Percentiles rank a stretch among this genome's conserved stretches.
These are phyloP conservation scores for Pythium pyrilobum DNA, from an alignment of 352 stramenopile species.

Conservation along the genomic window DNA sequence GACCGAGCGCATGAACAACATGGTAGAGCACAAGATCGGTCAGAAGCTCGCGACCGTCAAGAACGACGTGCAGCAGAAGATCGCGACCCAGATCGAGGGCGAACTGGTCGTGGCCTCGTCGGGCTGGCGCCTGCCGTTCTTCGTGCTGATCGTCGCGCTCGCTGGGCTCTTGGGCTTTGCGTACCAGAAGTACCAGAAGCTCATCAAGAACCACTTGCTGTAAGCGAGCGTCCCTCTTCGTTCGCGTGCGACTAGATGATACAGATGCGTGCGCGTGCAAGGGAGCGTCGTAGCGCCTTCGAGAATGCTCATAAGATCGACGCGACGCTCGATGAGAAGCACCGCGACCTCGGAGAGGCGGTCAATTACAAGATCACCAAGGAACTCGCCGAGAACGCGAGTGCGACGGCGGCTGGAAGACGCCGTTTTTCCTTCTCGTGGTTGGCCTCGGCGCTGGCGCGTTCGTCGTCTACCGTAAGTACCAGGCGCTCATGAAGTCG, in stretches of 20 bases:
- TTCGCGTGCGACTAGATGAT: conserved; percentile 1
- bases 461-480: conserved; percentile 76
- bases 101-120: conserved; percentile 54
- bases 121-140: conserved; percentile 78
- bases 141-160: conserved; percentile 65
- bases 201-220: conserved; percentile 81
- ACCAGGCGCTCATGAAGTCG: conserved; percentile 81
- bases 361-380: conserved; percentile 78
- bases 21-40: conserved; percentile 75
- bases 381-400: conserved; percentile 65
- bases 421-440: conserved; percentile 68
- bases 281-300: too few relatives aligned
- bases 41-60: conserved; percentile 54
- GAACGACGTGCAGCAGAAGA: conserved; percentile 60
- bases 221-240: conserved; percentile 22
- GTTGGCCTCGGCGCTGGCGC: conserved; percentile 42
- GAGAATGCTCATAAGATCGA: conserved; percentile 38
- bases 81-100: conserved; percentile 59
- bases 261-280: too few relatives aligned
- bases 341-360: conserved; percentile 47
- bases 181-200: conserved; percentile 86
- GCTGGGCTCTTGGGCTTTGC: conserved; percentile 46
- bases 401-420: conserved; percentile 67
- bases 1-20: conserved; percentile 60
- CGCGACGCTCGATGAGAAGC: conserved; percentile 47